Evolutionary conservation across 176 grass and related monocot species (phyloP).

Genomic region (Bolboschoenus planiculmis): DNA sequence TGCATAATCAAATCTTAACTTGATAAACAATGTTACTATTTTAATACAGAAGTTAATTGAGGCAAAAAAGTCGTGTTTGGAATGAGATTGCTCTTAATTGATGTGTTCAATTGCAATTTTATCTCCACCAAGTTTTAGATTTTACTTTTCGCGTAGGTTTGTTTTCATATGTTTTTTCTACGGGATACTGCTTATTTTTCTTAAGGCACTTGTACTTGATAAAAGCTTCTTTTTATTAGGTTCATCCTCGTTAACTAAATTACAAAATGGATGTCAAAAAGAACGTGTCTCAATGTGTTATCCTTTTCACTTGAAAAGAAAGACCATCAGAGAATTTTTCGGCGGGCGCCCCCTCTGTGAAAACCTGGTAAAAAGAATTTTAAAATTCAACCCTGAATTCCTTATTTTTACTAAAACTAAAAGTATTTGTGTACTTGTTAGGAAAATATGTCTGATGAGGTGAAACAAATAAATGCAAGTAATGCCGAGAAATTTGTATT

Average conservation of each 20-base stretch:
- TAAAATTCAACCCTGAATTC: not conserved
- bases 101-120: not conserved
- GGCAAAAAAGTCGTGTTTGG: not conserved
- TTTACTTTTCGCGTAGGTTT: not conserved
- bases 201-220: not conserved
- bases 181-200: not conserved
- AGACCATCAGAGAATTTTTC: constrained; percentile 63
- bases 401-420: not conserved
- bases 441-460: constrained; percentile 41
- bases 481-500: constrained; percentile 65
- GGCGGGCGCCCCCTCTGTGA: constrained; percentile 38
- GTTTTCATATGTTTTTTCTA: not conserved
- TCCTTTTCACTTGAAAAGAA: constrained; percentile 63
- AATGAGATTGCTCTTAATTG: not conserved
- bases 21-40: not conserved
- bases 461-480: constrained; percentile 64
- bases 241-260: constrained; percentile 44
- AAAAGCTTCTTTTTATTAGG: constrained; percentile 35
- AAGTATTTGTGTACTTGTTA: constrained; percentile 2
- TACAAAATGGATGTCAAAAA: constrained; percentile 39
- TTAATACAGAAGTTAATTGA: not conserved
- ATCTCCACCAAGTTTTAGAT: not conserved
- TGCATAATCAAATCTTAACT: not conserved
- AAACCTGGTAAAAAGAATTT: constrained; percentile 39
- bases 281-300: constrained; percentile 44